Conservation (phyloP, 2,329 filamentous ascomycete genomes). For the Colletotrichum ledebouriae region DNA sequence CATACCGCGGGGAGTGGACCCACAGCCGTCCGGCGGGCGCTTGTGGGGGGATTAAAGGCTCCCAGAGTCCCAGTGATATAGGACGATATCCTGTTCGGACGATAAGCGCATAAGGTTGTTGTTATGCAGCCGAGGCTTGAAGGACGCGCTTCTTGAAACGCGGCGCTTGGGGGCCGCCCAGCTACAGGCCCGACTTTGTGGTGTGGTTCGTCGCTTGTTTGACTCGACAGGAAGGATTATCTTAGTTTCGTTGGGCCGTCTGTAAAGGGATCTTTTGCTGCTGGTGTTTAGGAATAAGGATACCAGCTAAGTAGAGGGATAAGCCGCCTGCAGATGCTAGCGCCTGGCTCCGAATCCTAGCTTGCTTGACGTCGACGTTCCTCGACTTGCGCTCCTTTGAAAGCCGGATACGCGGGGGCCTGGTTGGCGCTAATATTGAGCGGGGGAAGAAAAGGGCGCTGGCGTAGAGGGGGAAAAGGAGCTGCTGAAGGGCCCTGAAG, state of each 20-base stretch:
- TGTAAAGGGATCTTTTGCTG: constrained; percentile 4
- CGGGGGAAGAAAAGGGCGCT: constrained; percentile 18
- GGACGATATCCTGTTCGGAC: constrained; percentile 33
- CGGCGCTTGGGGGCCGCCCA: constrained; percentile 32
- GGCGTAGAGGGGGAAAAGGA: neutral
- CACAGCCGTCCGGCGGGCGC: constrained; percentile 17
- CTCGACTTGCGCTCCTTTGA: constrained; percentile 9
- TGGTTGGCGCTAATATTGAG: neutral
- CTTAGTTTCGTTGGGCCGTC: neutral
- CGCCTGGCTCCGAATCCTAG: constrained; percentile 2
- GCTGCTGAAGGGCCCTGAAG: constrained; percentile 10
- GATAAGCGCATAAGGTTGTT: constrained; percentile 20
- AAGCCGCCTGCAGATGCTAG: constrained; percentile 17
- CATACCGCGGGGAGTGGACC: constrained; percentile 16
- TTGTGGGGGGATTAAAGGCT: constrained; percentile 24
- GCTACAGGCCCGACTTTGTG: neutral
- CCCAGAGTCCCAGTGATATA: constrained; percentile 11
- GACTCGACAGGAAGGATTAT: constrained; percentile 4
- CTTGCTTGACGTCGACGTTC: constrained; percentile 3
- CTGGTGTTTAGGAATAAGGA: constrained; percentile 17
- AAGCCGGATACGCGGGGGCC: constrained; percentile 7
- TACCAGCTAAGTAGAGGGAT: constrained; percentile 18
- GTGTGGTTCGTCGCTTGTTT: constrained; percentile 25
- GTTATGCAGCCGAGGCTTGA: constrained; percentile 30
- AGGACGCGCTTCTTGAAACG: constrained; percentile 40